Base-by-base conservation (phyloP, 495 filamentous ascomycete genomes). In the Diplogelasinospora grovesii region DNA sequence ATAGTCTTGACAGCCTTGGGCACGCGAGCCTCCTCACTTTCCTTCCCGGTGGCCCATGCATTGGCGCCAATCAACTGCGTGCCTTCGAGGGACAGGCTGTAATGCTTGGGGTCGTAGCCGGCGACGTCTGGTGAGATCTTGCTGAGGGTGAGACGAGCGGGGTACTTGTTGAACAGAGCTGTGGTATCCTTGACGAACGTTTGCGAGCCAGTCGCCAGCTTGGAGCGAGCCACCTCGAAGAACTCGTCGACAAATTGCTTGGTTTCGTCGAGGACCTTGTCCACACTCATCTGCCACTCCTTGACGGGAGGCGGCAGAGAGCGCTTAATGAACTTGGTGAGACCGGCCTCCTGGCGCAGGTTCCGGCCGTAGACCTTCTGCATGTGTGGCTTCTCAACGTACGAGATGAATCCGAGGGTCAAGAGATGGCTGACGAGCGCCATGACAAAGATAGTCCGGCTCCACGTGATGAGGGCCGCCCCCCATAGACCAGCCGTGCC, bases 401-500 rank as follows among this genome's bases (percentile, higher is more conserved):
- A 82, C 46, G 95, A 85, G 42, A 97, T 87, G 69, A 97, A 96
- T 30, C 70, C 78, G 30, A 97, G 70, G 2, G 82, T 86, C 20
- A 93, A 69, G 39, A 90, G 73, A 50, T 97, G 93, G 50, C 86
- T 89, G 33, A 89, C 58, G 21, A 95, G 63, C 3, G 92, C 92
- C 43, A 96, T 66, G 59, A 82, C 75, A 51, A 94, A 89, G 45
- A 97, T 80, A 8, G 83, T 69, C 22, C 76, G 73, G 59, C 86
- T 96, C 64, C 83, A 83, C 8, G 90, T 93, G 49, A 97, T 94
- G 41, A 97, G 74, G 15, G 87, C 92, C 18, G 89, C 80, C 37
- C 92, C 92, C 90, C 90, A 98, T 14, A 97, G 73, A n/a, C 90
- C 92, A 8, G 93, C 92, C 1, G 92, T 79, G 34, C 92, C 92